phyloP scores from a whole-genome alignment of 2,329 filamentous ascomycete species.

The Amphichorda felina region DNA sequence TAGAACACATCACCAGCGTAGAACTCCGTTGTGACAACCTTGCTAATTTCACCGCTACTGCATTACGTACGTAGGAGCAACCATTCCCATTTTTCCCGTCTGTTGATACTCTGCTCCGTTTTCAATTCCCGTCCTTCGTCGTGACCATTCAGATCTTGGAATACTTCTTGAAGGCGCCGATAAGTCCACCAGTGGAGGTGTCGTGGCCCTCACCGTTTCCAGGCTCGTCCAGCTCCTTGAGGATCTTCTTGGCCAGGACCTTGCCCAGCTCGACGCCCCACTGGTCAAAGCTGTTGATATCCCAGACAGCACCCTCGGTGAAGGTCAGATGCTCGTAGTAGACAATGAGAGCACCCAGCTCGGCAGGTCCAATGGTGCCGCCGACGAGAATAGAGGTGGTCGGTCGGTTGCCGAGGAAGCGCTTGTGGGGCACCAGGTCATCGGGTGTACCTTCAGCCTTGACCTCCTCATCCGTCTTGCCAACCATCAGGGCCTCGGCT shows the following conservation, averaged over 20 bases:
- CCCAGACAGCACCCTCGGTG: conserved; percentile 95
- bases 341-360: conserved; percentile 88
- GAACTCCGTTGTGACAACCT: no score
- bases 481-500: conserved; percentile 82
- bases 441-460: conserved; percentile 63
- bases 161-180: conserved; percentile 83
- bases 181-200: conserved; percentile 74
- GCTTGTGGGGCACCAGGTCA: conserved; percentile 90
- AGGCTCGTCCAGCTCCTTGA: conserved; percentile 70
- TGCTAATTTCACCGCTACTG: no score
- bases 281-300: conserved; percentile 99
- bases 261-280: conserved; percentile 99
- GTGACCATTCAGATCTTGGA: conserved; percentile 37
- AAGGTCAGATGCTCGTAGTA: conserved; percentile 99
- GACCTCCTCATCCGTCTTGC: conserved; percentile 73
- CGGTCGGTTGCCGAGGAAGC: conserved; percentile 93
- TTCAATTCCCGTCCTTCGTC: no score
- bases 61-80: no score
- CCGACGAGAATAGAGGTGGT: conserved; percentile 88
- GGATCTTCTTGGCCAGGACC: conserved; percentile 85
- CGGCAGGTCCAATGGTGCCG: conserved; percentile 84
- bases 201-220: conserved; percentile 68
- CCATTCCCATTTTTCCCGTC: no score
- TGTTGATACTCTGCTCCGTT: no score
- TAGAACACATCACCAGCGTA: no score